These are phyloP conservation scores for Rusavskia elegans DNA, from an alignment of 495 filamentous ascomycete species.

Conservation along the genomic window DNA sequence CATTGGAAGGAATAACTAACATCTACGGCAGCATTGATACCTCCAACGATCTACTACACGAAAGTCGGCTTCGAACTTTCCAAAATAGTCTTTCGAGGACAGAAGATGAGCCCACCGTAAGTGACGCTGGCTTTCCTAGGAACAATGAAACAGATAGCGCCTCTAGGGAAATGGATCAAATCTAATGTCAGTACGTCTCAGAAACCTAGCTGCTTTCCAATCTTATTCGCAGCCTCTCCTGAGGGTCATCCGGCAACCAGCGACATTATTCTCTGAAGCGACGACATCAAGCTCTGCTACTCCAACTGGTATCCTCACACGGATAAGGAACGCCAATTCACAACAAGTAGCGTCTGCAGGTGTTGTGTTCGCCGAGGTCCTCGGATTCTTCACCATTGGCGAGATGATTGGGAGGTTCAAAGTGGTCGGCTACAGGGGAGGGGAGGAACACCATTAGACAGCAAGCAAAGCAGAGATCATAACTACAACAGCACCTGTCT, in stretches of 20 bases:
- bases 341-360: constrained; percentile 52
- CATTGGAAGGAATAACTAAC: not conserved
- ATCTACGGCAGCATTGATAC: constrained; percentile 52
- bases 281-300: constrained; percentile 27
- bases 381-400: constrained; percentile 95
- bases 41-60: constrained; percentile 77
- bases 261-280: constrained; percentile 22
- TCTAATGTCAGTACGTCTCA: constrained; percentile 19
- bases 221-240: constrained; percentile 63
- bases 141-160: not conserved
- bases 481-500: not conserved
- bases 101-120: constrained; percentile 91
- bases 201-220: constrained; percentile 68
- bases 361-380: constrained; percentile 67
- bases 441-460: constrained; percentile 34
- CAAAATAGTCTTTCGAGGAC: constrained; percentile 73
- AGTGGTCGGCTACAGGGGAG: constrained; percentile 79
- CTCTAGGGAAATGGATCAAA: not conserved
- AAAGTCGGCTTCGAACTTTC: constrained; percentile 74
- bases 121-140: constrained; percentile 14
- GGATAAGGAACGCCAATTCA: constrained; percentile 49
- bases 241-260: constrained; percentile 52
- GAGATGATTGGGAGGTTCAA: constrained; percentile 93
- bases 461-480: not conserved
- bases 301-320: constrained; percentile 38